Conservation (phyloP, 2,329 filamentous ascomycete genomes). For the Purpureocillium lavendulum region DNA sequence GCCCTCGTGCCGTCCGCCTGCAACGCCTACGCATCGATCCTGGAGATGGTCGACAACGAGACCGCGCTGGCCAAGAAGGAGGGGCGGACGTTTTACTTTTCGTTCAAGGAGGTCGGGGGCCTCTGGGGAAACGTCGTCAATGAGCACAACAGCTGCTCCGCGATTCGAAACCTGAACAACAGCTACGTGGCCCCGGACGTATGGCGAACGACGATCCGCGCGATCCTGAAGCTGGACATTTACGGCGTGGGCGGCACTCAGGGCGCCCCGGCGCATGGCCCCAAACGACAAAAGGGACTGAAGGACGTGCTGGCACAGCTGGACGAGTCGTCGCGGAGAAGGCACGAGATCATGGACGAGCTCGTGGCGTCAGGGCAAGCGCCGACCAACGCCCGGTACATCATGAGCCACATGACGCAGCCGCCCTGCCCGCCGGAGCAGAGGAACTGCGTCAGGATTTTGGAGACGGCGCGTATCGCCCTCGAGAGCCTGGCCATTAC, state of each 20-base stretch:
- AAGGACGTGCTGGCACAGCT: constrained; percentile 45
- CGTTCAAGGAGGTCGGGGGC: constrained; percentile 38
- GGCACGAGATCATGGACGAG: constrained; percentile 42
- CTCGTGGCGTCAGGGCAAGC: constrained; percentile 30
- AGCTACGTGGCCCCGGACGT: constrained; percentile 39
- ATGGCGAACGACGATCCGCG: constrained; percentile 47
- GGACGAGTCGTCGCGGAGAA: constrained; percentile 37
- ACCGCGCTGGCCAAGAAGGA: constrained; percentile 33
- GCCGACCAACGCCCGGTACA: constrained; percentile 13
- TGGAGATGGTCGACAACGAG: constrained; percentile 47
- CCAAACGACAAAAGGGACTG: constrained; percentile 36
- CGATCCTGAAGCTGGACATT: constrained; percentile 47
- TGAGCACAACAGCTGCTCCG: constrained; percentile 16
- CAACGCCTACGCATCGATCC: constrained; percentile 47
- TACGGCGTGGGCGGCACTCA: constrained; percentile 36
- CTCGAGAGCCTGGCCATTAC: constrained; percentile 48
- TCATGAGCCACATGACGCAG: constrained; percentile 13
- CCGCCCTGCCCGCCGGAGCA: constrained; percentile 22
- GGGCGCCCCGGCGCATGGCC: constrained; percentile 6
- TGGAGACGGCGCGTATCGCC: constrained; percentile 45
- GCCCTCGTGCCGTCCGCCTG: constrained; percentile 49
- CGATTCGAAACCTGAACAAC: constrained; percentile 18
- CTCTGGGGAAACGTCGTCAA: constrained; percentile 31
- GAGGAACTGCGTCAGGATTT: constrained; percentile 38
- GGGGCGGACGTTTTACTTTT: constrained; percentile 33